These are phyloP conservation scores for Pochonia chlamydosporia DNA, from an alignment of 2,329 filamentous ascomycete species.

Conservation along the genomic window DNA sequence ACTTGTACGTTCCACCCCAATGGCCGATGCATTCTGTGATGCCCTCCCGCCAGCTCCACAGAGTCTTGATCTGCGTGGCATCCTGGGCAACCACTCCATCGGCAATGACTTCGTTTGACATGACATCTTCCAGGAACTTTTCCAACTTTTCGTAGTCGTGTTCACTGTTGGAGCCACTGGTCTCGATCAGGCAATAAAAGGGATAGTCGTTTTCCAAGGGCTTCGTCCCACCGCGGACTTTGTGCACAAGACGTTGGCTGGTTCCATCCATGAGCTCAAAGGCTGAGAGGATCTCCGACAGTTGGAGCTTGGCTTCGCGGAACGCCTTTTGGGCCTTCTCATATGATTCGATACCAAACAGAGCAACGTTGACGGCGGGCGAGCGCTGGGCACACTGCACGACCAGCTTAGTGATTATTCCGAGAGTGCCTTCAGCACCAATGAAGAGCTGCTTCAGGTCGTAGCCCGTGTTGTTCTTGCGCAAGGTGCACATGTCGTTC, in stretches of 20 bases:
- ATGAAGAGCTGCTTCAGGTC: slow-evolving; percentile 97
- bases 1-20: slow-evolving; percentile 96
- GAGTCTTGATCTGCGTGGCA: slow-evolving; percentile 76
- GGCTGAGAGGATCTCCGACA: slow-evolving; percentile 92
- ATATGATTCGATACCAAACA: slow-evolving; percentile 85
- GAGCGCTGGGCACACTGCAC: slow-evolving; percentile 85
- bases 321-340: slow-evolving; percentile 85
- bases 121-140: slow-evolving; percentile 83
- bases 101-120: slow-evolving; percentile 77
- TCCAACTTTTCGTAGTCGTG: slow-evolving; percentile 92
- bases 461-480: slow-evolving; percentile 99
- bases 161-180: slow-evolving; percentile 87
- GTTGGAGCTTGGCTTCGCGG: slow-evolving; percentile 79
- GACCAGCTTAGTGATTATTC: slow-evolving; percentile 85
- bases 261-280: slow-evolving; percentile 95
- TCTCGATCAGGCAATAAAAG: slow-evolving; percentile 97
- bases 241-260: slow-evolving; percentile 71
- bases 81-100: slow-evolving; percentile 93
- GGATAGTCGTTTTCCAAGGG: slow-evolving; percentile 80
- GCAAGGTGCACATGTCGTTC: slow-evolving; percentile 77
- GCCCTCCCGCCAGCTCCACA: slow-evolving; percentile 93
- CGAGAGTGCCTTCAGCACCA: slow-evolving; percentile 89
- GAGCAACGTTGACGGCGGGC: slow-evolving; percentile 87
- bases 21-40: slow-evolving; percentile 86
- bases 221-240: slow-evolving; percentile 71